phyloP scores from a whole-genome alignment of 345 rosid species.

The Carallia pectinifolia region DNA sequence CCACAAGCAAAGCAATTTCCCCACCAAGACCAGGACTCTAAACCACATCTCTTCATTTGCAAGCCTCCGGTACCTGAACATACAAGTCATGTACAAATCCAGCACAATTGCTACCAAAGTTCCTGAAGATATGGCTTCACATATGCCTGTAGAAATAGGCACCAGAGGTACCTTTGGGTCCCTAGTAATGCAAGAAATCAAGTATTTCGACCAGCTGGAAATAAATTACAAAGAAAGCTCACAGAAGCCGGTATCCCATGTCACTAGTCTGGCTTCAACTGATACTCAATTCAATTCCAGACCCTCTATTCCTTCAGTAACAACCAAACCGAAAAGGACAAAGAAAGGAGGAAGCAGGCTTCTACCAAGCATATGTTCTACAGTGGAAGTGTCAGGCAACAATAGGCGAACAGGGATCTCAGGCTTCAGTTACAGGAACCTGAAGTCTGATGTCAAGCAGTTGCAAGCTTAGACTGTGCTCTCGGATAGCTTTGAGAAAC shows the following conservation, averaged over 20 bases:
- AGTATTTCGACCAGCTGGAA: conserved; percentile 46
- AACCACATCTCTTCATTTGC: conserved; percentile 28
- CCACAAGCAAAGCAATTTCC: conserved; percentile 21
- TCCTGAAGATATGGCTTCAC: conserved; percentile 28
- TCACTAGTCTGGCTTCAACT: conserved; percentile 23
- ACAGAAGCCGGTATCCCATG: conserved; percentile 25
- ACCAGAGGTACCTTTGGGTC: conserved; percentile 58
- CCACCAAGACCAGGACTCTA: conserved; percentile 25
- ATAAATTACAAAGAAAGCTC: conserved; percentile 32
- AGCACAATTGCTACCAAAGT: conserved; percentile 11
- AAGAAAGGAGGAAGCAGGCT: conserved; percentile 44
- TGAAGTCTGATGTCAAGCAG: conserved; percentile 52
- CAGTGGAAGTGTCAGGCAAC: conserved; percentile 52
- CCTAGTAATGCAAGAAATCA: conserved; percentile 56
- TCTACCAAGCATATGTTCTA: conserved; percentile 54
- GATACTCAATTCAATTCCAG: conserved; percentile 19
- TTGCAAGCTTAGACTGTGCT: conserved; percentile 55
- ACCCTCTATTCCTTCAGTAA: conserved; percentile 24
- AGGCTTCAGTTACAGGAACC: conserved; percentile 46
- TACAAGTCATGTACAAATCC: conserved; percentile 33
- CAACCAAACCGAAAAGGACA: conserved; percentile 45
- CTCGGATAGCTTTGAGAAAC: conserved; percentile 87
- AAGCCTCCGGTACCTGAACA: conserved; percentile 24
- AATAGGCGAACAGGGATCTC: conserved; percentile 37
- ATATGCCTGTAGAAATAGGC: conserved; percentile 50